Conservation (phyloP, 2,329 filamentous ascomycete genomes). For the Beauveria scarabaeidicola region DNA sequence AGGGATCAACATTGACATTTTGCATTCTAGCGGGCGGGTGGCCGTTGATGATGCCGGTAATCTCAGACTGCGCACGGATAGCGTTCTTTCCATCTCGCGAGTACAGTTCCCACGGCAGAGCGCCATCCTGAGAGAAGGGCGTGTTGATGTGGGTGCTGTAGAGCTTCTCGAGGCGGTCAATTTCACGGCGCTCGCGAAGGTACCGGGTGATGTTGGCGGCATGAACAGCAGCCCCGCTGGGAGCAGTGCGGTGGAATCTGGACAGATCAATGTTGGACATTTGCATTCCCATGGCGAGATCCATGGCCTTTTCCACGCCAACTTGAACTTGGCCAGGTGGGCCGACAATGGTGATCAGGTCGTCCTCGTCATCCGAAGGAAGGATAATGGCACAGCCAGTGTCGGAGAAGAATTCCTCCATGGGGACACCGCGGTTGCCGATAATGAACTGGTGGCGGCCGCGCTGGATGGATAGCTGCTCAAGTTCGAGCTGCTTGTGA, state of each 20-base stretch:
- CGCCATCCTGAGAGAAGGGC: constrained; percentile 59
- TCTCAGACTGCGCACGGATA: constrained; percentile 65
- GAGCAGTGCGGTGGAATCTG: constrained; percentile 66
- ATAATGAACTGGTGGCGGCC: constrained; percentile 93
- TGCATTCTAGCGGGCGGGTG: constrained; percentile 67
- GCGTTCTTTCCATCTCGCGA: constrained; percentile 77
- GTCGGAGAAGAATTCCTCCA: constrained; percentile 79
- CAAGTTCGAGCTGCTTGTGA: constrained; percentile 63
- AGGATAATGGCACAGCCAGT: constrained; percentile 87
- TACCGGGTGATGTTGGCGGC: constrained; percentile 84
- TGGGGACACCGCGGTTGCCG: constrained; percentile 68
- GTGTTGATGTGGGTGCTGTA: constrained; percentile 86
- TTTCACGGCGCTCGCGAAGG: constrained; percentile 69
- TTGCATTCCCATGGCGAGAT: constrained; percentile 80
- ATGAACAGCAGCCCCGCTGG: constrained; percentile 65
- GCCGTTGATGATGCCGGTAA: constrained; percentile 62
- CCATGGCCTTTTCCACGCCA: constrained; percentile 77
- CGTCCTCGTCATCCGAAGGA: constrained; percentile 68
- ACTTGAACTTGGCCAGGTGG: constrained; percentile 63
- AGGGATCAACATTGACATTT: constrained; percentile 61
- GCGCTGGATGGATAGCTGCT: constrained; percentile 74
- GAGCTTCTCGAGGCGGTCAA: constrained; percentile 70
- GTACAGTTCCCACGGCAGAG: constrained; percentile 80
- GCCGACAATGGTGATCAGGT: constrained; percentile 78
- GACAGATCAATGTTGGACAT: constrained; percentile 76